Evolutionary conservation across 306 rosid genomes (phyloP).

Genomic region (Rosa multiflora): DNA sequence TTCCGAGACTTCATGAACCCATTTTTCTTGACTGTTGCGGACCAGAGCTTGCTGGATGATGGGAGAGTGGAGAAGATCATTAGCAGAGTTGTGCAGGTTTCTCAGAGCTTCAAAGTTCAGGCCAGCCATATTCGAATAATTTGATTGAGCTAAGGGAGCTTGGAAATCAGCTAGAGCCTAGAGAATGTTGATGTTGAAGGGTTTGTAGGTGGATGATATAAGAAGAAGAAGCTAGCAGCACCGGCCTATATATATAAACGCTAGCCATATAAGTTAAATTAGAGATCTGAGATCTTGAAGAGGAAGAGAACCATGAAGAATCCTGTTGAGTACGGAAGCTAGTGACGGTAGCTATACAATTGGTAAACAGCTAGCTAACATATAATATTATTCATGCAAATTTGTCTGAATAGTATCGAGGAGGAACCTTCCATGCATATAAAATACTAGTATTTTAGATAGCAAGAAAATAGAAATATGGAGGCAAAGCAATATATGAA

Average conservation of each 20-base stretch:
- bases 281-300: slow-evolving; percentile 35
- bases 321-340: slow-evolving; percentile 38
- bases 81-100: slow-evolving; percentile 54
- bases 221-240: background rate
- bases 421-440: slow-evolving; percentile 3
- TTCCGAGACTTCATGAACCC: slow-evolving; percentile 52
- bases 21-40: slow-evolving; percentile 41
- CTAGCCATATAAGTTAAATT: background rate
- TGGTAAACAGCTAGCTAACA: slow-evolving; percentile 39
- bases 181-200: background rate
- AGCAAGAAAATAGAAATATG: background rate
- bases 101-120: slow-evolving; percentile 54
- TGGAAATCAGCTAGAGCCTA: background rate
- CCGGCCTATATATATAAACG: background rate
- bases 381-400: slow-evolving; percentile 8
- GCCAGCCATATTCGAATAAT: slow-evolving; percentile 28
- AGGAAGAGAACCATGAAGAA: slow-evolving; percentile 37
- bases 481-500: background rate
- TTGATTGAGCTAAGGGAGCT: background rate
- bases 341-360: slow-evolving; percentile 8
- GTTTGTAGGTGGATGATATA: background rate
- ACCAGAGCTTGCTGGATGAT: slow-evolving; percentile 40
- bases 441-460: background rate
- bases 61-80: slow-evolving; percentile 52
- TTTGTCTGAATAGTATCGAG: slow-evolving; percentile 25